Evolutionary conservation across 1,284 basidiomycete species (phyloP), one percentile per base, ranked within the genome.

Genomic region (Hemileia vastatrix): DNA sequence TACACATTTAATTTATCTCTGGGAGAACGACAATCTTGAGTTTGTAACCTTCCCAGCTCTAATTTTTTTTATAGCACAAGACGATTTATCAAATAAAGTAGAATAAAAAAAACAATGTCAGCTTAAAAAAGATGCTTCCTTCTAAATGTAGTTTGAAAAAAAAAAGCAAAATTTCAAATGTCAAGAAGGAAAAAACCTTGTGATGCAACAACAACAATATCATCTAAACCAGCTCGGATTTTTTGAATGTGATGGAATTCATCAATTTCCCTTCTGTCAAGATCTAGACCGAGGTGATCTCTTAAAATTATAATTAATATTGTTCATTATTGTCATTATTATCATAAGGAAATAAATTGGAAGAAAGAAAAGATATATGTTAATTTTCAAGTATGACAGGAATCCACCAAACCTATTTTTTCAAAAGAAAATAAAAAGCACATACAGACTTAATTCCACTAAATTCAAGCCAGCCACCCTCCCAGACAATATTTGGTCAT

Each of bases 191-290:
- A n/a, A n/a, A n/a, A 27, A 63, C 60, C 60, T 36, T 33, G 33
- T 15, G 60, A 55, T 4, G 60, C 60, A 6, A 21, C 24, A 36
- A 19, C 36, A 8, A 56, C 24, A 33, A 63, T 63, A 8, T 56
- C 31, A 15, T 63, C 60, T 19, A 63, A 45, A 18, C 60, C 60
- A 15, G 33, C 31, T 11, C 53, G 44, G 23, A 63, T 54, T 4
- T 45, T 19, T 5, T 19, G 27, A 24, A 63, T 63, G 24, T 33
- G n/a, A 31, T 63, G 53, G 18, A 54, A 54, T 19, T 63, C 60
- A 47, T 63, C 60, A 52, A 63, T 63, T 33, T 56, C 52, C n/a
- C 60, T 63, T 18, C 60, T 49, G 31, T 63, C 60, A 15, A 63
- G 44, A 56, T 63, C 60, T 9, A 63, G 44, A n/a, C 60, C 60